These are phyloP conservation scores for Fusarium fracticaudum DNA, from an alignment of 2,329 filamentous ascomycete genomes.

Conservation along the genomic window DNA sequence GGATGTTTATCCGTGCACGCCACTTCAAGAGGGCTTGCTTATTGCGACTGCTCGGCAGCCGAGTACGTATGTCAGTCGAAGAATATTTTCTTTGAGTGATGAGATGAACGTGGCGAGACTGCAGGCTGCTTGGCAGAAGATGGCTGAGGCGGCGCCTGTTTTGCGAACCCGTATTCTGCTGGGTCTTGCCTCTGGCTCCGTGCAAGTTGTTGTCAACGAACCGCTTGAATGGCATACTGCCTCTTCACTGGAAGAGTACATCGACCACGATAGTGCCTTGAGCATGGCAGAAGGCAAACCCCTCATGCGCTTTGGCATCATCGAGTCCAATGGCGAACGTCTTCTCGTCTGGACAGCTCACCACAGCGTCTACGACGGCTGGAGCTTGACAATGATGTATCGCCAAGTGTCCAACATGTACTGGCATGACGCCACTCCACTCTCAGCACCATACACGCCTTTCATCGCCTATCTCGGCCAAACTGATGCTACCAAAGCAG, in stretches of 20 bases:
- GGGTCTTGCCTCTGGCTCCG: background rate
- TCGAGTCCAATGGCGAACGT: background rate
- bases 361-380: background rate
- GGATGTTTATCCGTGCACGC: constrained; percentile 2
- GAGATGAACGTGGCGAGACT: background rate
- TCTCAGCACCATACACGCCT: background rate
- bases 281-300: background rate
- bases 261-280: background rate
- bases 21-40: background rate
- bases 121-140: background rate
- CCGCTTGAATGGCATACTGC: background rate
- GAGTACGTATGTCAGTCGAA: background rate
- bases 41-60: background rate
- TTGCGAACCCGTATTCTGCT: background rate
- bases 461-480: background rate
- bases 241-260: background rate
- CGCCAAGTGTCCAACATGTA: background rate
- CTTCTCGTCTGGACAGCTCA: background rate
- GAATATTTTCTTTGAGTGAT: background rate
- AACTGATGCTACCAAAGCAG: background rate
- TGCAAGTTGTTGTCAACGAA: background rate
- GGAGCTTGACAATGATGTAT: background rate
- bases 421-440: background rate
- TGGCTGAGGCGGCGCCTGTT: background rate
- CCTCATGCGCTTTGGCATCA: background rate